These are phyloP conservation scores for Tuber umbilicatum DNA, from an alignment of 495 filamentous ascomycete species.

Conservation along the genomic window DNA sequence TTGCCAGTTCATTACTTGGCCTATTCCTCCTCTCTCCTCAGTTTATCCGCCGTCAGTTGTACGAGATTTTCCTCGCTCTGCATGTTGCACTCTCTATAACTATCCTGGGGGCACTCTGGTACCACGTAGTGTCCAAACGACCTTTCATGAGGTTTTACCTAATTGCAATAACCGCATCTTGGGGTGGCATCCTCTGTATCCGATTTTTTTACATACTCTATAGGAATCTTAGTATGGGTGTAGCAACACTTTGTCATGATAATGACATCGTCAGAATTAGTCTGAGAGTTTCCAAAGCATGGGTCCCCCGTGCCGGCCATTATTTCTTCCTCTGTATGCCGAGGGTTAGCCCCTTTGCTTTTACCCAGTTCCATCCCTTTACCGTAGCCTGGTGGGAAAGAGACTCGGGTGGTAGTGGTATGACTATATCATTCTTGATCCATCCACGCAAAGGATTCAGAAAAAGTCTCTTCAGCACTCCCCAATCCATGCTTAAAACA, in stretches of 20 bases:
- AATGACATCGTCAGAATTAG: background rate
- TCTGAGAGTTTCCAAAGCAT: slow-evolving; percentile 39
- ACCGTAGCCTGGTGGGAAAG: slow-evolving; percentile 43
- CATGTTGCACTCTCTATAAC: slow-evolving; percentile 16
- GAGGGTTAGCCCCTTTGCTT: slow-evolving; percentile 34
- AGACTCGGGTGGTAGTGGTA: slow-evolving; percentile 23
- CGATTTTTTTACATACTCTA: slow-evolving; percentile 16
- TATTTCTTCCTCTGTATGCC: slow-evolving; percentile 41
- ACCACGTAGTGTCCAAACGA: slow-evolving; percentile 19
- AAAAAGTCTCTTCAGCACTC: slow-evolving; percentile 17
- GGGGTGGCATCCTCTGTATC: slow-evolving; percentile 1
- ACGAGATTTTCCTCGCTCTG: slow-evolving; percentile 21
- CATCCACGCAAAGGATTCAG: slow-evolving; percentile 42
- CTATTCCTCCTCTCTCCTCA: slow-evolving; percentile 24
- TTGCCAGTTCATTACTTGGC: slow-evolving; percentile 11
- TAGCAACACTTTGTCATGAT: too few relatives aligned
- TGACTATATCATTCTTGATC: slow-evolving; percentile 39
- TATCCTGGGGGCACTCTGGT: slow-evolving; percentile 16
- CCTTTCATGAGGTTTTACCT: slow-evolving; percentile 18
- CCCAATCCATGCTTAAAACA: too few relatives aligned
- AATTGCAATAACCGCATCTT: slow-evolving; percentile 11
- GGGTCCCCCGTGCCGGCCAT: slow-evolving; percentile 40
- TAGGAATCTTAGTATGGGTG: slow-evolving; percentile 13
- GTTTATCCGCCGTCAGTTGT: slow-evolving; percentile 11
- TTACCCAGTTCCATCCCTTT: slow-evolving; percentile 42